Conservation (phyloP, 2,329 filamentous ascomycete genomes). For the Reticulascus tulasneorum region DNA sequence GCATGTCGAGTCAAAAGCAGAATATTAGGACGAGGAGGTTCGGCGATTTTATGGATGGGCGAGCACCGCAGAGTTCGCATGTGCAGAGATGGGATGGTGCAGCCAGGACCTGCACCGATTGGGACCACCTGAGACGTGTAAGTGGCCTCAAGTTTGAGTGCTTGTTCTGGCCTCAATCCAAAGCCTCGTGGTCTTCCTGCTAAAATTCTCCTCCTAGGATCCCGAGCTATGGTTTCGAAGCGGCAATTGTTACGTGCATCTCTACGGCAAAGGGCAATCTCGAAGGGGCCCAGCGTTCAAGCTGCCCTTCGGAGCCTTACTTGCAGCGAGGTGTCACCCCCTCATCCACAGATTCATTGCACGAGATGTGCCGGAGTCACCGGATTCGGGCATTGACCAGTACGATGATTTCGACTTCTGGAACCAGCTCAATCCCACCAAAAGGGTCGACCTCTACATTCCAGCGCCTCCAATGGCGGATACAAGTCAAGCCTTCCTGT, state of each 20-base stretch:
- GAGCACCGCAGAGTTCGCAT: conserved; percentile 18
- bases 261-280: conserved; percentile 64
- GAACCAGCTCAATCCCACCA: conserved; percentile 24
- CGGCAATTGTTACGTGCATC: conserved; percentile 67
- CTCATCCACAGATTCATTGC: conserved; percentile 52
- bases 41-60: conserved; percentile 25
- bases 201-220: conserved; percentile 50
- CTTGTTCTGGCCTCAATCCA: no score
- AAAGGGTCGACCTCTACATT: conserved; percentile 61
- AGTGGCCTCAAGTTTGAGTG: conserved; percentile 15
- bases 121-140: conserved; percentile 47
- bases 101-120: conserved; percentile 36
- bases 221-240: conserved; percentile 64
- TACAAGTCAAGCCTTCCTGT: conserved; percentile 52
- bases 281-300: conserved; percentile 64
- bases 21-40: conserved; percentile 26
- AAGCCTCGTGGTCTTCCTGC: not conserved
- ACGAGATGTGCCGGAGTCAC: conserved; percentile 7
- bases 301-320: conserved; percentile 55
- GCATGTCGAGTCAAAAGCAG: no score
- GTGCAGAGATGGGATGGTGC: conserved; percentile 51
- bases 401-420: conserved; percentile 26
- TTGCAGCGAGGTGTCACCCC: conserved; percentile 54
- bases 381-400: conserved; percentile 1
- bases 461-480: conserved; percentile 54